phyloP scores from a whole-genome alignment of 176 grass and related monocot genomes.

The Alopecurus myosuroides region DNA sequence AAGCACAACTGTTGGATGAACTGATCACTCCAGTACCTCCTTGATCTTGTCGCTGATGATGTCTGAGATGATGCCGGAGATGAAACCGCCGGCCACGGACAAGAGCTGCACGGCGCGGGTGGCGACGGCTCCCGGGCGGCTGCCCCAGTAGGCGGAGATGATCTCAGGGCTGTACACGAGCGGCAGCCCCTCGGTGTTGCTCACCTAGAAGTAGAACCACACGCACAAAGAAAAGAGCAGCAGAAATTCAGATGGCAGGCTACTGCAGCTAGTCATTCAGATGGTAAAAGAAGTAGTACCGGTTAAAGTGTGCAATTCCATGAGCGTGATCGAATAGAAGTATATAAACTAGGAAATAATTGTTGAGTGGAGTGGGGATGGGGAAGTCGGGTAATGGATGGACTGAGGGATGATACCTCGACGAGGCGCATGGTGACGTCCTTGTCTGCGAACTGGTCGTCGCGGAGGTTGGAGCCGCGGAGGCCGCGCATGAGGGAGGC shows the following conservation, averaged over 20 bases:
- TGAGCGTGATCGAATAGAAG: background rate
- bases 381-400: too few relatives aligned
- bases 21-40: slow-evolving; percentile 48
- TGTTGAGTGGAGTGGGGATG: background rate
- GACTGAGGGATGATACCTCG: slow-evolving; percentile 23
- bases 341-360: too few relatives aligned
- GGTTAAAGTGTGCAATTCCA: background rate
- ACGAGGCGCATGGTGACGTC: slow-evolving; percentile 69
- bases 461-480: slow-evolving; percentile 85
- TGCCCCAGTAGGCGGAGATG: slow-evolving; percentile 83
- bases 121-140: slow-evolving; percentile 62
- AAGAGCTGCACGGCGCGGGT: slow-evolving; percentile 74
- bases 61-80: slow-evolving; percentile 75
- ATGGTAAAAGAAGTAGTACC: background rate
- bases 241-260: background rate
- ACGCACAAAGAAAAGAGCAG: background rate
- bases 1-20: background rate
- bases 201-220: slow-evolving; percentile 53
- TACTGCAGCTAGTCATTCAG: background rate
- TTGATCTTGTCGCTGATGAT: slow-evolving; percentile 77
- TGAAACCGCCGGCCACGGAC: slow-evolving; percentile 90
- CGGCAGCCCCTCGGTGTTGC: slow-evolving; percentile 57
- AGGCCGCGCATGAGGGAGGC: slow-evolving; percentile 85
- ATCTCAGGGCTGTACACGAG: slow-evolving; percentile 84
- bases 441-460: slow-evolving; percentile 72